Base-by-base conservation (phyloP, 495 filamentous ascomycete genomes). In the Niebla homalea region DNA sequence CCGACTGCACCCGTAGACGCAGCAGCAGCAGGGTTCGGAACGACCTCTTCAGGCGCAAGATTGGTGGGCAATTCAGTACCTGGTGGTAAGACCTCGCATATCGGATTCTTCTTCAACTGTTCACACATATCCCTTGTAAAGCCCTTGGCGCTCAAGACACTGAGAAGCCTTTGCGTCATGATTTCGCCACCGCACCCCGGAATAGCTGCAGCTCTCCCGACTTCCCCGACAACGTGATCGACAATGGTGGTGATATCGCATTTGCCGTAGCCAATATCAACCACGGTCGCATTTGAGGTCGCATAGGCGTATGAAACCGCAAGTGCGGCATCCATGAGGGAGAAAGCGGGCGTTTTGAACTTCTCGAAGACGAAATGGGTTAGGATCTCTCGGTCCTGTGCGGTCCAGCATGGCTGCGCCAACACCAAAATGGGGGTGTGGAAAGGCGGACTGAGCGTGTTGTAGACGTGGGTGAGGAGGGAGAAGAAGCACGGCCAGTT, bases 331-430 rank as follows among this genome's bases (percentile, higher is more conserved):
- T 97, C 83, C 70, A 97, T 82, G 36, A 96, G 64, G 47, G 78
- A 85, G 46, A 98, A 84, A 0, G 83, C 88, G 0, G 92, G 92
- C 1, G 83, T 87, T 70, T 92, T 94, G 63, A 94, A 94, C 66
- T 89, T 89, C 65, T 97, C 92, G 57, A 98, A 98, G 54, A 96
- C 76, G 67, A 95, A 98, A 50, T 87, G 85, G 4, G 89, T 83
- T 36, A 97, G 76, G 11, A 69, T 70, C 64, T 95, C 88, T 58
- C 81, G 80, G 63, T 95, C 86, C 43, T 80, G 77, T 5, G 79
- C 74, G 10, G 86, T 86, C 86, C 93, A 98, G 42, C 78, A 78
- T 0, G 92, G 92, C 43, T 92, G 81, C 14, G 81, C 68, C 60
- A 98, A 82, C 48, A 98, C 73, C 55, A 98, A 70, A 57, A 98